These are phyloP conservation scores for Lachancea waltii DNA, from an alignment of 805 yeast genomes.

Conservation along the genomic window DNA sequence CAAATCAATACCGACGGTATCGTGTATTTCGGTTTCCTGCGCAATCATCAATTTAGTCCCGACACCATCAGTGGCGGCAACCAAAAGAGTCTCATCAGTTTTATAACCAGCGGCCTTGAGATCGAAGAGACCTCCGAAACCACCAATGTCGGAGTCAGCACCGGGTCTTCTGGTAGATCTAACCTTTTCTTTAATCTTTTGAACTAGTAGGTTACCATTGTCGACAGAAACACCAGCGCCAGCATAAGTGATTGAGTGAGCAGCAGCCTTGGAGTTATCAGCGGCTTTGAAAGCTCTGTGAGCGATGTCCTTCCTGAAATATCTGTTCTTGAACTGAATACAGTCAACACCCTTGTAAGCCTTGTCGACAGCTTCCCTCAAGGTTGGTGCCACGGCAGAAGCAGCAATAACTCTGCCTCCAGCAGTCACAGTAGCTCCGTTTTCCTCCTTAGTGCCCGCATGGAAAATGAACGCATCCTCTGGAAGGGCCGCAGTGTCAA, in stretches of 20 bases:
- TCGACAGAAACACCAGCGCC: constrained; percentile 98
- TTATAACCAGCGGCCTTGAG: constrained; percentile 78
- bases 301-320: constrained; percentile 90
- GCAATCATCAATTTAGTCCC: constrained; percentile 96
- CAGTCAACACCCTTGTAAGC: constrained; percentile 82
- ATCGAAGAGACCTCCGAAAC: constrained; percentile 96
- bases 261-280: constrained; percentile 11
- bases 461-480: constrained; percentile 72
- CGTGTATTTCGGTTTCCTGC: constrained; percentile 78
- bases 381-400: constrained; percentile 71
- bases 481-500: constrained; percentile 30
- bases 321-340: constrained; percentile 66
- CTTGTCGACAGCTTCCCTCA: constrained; percentile 73
- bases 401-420: constrained; percentile 98
- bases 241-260: constrained; percentile 68
- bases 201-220: constrained; percentile 85
- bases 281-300: constrained; percentile 82
- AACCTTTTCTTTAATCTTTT: constrained; percentile 82
- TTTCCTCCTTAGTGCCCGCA: constrained; percentile 74
- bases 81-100: constrained; percentile 71
- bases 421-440: constrained; percentile 63
- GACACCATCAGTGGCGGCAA: constrained; percentile 98
- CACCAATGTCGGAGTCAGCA: constrained; percentile 97
- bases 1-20: constrained; percentile 97
- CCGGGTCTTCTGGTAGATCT: constrained; percentile 92